A percentile compares a stretch with the other conserved stretches of the same genome.
Evolutionary conservation across 176 grass and related monocot species (phyloP).

Genomic region (Triticum aestivum): DNA sequence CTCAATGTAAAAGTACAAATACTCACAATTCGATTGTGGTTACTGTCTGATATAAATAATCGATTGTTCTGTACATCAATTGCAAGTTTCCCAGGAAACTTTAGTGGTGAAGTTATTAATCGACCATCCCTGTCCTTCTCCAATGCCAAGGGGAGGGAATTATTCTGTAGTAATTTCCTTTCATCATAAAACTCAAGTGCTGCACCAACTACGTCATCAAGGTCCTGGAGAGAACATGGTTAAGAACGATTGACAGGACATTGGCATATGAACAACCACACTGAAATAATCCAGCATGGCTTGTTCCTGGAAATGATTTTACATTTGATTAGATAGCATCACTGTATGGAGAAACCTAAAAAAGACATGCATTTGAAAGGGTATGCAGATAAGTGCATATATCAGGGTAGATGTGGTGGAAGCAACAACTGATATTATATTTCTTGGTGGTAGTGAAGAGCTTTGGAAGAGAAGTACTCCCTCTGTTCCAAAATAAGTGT

Average conservation of each 20-base stretch:
- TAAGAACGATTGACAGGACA: neutral
- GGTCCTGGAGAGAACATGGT: constrained; percentile 67
- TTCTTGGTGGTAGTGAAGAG: neutral
- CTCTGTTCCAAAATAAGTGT: too few relatives aligned
- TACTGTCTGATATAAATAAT: constrained; percentile 97
- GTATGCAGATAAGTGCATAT: neutral
- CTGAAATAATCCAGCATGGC: neutral
- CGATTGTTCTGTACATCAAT: constrained; percentile 82
- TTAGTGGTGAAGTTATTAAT: constrained; percentile 75
- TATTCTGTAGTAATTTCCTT: constrained; percentile 62
- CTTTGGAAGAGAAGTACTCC: neutral
- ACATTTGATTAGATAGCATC: neutral
- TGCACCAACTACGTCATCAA: constrained; percentile 89
- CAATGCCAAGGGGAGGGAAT: constrained; percentile 76
- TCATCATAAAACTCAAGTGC: constrained; percentile 91
- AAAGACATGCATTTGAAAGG: neutral
- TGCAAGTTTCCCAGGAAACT: constrained; percentile 94
- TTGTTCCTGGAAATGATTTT: constrained; percentile 7
- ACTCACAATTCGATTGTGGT: constrained; percentile 95
- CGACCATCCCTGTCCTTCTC: constrained; percentile 85
- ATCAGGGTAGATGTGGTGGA: neutral
- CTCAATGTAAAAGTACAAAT: constrained; percentile 9
- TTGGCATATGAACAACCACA: constrained; percentile 15
- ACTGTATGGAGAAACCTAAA: neutral
- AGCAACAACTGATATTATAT: neutral